Percentiles rank a stretch among this genome's conserved stretches.
Conservation (phyloP, 73 alveolate species). For the Uronychia setigera region DNA sequence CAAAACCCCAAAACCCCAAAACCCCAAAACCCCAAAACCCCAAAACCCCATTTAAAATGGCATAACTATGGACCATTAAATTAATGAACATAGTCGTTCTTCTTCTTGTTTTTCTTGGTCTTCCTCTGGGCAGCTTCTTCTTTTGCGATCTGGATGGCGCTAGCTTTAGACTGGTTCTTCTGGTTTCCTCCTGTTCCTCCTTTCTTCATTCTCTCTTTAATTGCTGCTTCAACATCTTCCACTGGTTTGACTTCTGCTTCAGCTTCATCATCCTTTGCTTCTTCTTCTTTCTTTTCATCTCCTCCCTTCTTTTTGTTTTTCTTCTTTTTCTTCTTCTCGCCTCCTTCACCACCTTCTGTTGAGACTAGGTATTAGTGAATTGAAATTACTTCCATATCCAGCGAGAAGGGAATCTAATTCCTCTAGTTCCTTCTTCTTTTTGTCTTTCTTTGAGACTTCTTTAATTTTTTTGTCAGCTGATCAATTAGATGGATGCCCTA, state of each 20-base stretch:
- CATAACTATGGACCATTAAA: no score
- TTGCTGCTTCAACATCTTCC: slow-evolving; percentile 4
- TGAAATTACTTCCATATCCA: not conserved
- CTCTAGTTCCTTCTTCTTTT: not conserved
- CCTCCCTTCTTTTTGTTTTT: not conserved
- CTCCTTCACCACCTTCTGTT: not conserved
- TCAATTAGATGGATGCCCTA: not conserved
- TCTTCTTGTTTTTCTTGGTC: no score
- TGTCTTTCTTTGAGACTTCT: not conserved
- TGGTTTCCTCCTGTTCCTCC: not conserved
- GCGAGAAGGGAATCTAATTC: not conserved
- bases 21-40: no score
- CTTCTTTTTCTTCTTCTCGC: not conserved
- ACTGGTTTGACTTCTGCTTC: not conserved
- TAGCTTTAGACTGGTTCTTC: not conserved
- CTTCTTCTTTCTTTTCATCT: slow-evolving; percentile 4
- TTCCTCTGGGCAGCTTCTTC: not conserved
- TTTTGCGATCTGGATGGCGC: not conserved
- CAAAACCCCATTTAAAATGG: no score
- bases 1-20: no score
- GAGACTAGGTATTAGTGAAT: not conserved
- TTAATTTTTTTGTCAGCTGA: not conserved
- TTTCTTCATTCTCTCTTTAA: slow-evolving; percentile 12
- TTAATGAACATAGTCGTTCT: no score
- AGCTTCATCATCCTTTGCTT: slow-evolving; percentile 9